phyloP scores from a whole-genome alignment of 1,284 basidiomycete species.

The Flammula alnicola region DNA sequence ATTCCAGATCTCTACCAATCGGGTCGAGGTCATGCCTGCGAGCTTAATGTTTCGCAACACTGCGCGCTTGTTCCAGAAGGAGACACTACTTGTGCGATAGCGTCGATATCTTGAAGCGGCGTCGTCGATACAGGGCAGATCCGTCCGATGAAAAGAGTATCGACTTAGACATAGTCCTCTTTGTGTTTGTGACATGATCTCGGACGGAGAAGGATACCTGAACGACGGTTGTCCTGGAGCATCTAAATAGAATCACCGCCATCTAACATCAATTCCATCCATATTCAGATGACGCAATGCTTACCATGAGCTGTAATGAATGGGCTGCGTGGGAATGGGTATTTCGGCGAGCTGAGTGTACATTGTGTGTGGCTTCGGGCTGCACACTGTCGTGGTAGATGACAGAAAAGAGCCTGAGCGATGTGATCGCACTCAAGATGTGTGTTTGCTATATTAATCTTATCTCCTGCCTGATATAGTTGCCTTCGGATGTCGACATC shows the following conservation, averaged over 20 bases:
- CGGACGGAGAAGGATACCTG: constrained; percentile 47
- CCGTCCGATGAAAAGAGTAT: constrained; percentile 36
- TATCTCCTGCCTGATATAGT: too few relatives aligned
- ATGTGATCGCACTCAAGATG: too few relatives aligned
- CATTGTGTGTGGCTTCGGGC: constrained; percentile 6
- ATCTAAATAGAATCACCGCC: background rate
- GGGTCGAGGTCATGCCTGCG: constrained; percentile 36
- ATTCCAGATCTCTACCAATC: constrained; percentile 68
- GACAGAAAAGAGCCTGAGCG: background rate
- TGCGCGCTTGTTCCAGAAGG: constrained; percentile 48
- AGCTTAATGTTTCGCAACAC: constrained; percentile 49
- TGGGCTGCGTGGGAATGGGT: constrained; percentile 41
- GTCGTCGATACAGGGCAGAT: constrained; percentile 19
- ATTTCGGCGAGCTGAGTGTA: constrained; percentile 51
- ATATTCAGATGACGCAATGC: constrained; percentile 2
- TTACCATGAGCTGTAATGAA: constrained; percentile 36
- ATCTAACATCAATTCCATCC: background rate
- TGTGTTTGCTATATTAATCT: too few relatives aligned
- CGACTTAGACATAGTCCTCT: constrained; percentile 48
- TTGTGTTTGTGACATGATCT: constrained; percentile 54
- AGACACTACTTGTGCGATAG: constrained; percentile 48
- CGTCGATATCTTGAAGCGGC: constrained; percentile 46
- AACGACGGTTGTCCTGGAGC: constrained; percentile 38
- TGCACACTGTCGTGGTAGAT: background rate
- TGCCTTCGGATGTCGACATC: too few relatives aligned